Base-by-base conservation (phyloP, 495 filamentous ascomycete genomes). In the Penicillium alfredii region DNA sequence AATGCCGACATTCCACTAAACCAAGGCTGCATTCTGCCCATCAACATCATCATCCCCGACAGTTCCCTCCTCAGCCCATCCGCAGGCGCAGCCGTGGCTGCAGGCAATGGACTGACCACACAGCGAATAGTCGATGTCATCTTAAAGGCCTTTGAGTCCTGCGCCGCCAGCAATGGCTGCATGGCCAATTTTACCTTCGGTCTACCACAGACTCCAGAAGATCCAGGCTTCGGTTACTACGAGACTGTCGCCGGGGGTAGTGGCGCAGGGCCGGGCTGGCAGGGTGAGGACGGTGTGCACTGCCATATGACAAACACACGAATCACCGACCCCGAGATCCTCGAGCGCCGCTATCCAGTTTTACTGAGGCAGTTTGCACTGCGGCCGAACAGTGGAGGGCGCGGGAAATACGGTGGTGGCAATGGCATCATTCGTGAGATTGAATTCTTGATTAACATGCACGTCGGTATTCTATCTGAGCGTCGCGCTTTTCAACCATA, bases 301-400 rank as follows among this genome's bases (percentile, higher is more conserved):
- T 77, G 73, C 24, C 88, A 95, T 61, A 93, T 93, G 87, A 94
- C 87, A 6, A 95, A 95, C 53, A 94, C 88, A 6, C 74, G 86
- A 3, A 94, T 94, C 55, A 95, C 88, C 1, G 88, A 94, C 65
- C 68, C 84, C 0, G 88, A 95, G 49, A 73, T 92, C 10, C 87
- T 92, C 51, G 88, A 94, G 60, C 66, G 85, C 0, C 69, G 88
- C 10, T 94, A 93, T 49, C 88, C 88, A 0, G 82, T 93, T 1
- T 52, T 94, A 7, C 64, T 94, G n/a, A 68, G 82, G 2, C 76
- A 85, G 51, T 93, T 90, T 53, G 76, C 75, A 0, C 71, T 97
- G 19, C 69, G 88, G 76, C 16, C 85, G 79, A 78, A 77, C 0
- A 80, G 75, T 31, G 64, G 64, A 9, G 62, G 64, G 6, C 20